Evolutionary conservation across 2,329 filamentous ascomycete genomes (phyloP), one percentile per base, ranked within the genome.

Genomic region (Cercospora canescens): DNA sequence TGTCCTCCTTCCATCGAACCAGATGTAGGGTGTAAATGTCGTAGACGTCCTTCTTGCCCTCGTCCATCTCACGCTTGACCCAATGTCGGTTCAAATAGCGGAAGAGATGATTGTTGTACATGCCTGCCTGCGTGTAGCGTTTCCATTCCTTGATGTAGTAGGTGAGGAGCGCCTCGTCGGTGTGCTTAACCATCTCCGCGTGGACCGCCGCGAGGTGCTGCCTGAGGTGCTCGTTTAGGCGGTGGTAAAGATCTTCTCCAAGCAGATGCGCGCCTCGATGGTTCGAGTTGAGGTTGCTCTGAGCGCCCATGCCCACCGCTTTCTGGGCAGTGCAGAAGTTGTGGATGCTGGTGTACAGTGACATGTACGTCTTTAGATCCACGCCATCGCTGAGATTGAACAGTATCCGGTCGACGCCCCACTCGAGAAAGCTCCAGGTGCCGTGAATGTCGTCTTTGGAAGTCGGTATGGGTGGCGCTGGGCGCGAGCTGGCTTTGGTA

Each of bases 271-370:
- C 95, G 79, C 93, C 93, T 69, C 91, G 85, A 78, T 92, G 90
- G 70, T 87, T 86, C 34, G 81, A 82, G 41, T 83, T 83, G 37
- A 84, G 80, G 76, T 78, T 74, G 83, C 72, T 74, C 80, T 77
- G 70, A 18, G 32, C 24, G 48, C 60, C 48, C 76, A 80, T 80
- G 71, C 87, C 86, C 52, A 94, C 89, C 1, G 93, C 93, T 79
- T 98, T 98, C 79, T 98, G 95, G 26, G 95, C 97, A 64, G 95
- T 99, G 80, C 95, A 99, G 80, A 99, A 99, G 83, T 99, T 97
- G 82, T 99, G 95, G 58, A 99, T 95, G 67, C 94, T 93, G 61
- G 94, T 97, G 81, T 98, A 98, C 67, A 97, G 89, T 64, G 92
- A 93, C 94, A 98, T 97, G 81, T 98, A 98, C 85, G 92, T 94